These are phyloP conservation scores for Populus euphratica DNA, from an alignment of 345 rosid species.

Conservation along the genomic window DNA sequence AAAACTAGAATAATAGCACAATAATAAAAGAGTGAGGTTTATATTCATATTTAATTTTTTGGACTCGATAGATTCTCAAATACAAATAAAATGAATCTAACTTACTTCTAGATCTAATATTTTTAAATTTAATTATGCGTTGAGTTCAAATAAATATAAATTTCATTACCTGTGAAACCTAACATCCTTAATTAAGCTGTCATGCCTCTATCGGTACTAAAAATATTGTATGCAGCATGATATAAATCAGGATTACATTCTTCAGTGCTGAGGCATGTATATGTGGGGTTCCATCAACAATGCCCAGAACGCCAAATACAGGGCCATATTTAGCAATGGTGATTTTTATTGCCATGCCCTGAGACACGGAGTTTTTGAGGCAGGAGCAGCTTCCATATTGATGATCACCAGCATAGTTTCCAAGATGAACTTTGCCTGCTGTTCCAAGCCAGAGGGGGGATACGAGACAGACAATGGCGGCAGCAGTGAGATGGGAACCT, in stretches of 20 bases:
- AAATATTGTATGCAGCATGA: background rate
- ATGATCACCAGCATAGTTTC: constrained; percentile 71
- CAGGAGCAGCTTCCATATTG: constrained; percentile 84
- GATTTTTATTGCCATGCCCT: constrained; percentile 75
- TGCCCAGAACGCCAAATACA: constrained; percentile 84
- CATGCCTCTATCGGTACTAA: background rate
- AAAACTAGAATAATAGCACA: no score
- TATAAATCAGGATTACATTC: constrained; percentile 61
- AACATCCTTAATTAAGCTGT: no score
- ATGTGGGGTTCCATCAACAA: constrained; percentile 85
- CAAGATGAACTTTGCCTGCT: constrained; percentile 65
- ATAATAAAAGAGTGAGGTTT: no score
- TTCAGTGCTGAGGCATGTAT: constrained; percentile 71
- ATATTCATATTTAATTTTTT: no score
- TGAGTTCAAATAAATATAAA: no score
- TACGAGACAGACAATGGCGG: constrained; percentile 50
- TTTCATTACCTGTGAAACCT: no score
- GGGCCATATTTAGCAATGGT: constrained; percentile 53
- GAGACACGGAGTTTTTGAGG: constrained; percentile 85
- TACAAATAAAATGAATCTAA: no score
- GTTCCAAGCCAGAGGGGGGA: constrained; percentile 62
- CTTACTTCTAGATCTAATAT: no score
- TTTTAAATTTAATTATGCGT: rapidly evolving
- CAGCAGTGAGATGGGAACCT: constrained; percentile 53
- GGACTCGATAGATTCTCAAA: no score